Conservation (phyloP, 805 yeast genomes). For the Metschnikowia peoriensis region DNA sequence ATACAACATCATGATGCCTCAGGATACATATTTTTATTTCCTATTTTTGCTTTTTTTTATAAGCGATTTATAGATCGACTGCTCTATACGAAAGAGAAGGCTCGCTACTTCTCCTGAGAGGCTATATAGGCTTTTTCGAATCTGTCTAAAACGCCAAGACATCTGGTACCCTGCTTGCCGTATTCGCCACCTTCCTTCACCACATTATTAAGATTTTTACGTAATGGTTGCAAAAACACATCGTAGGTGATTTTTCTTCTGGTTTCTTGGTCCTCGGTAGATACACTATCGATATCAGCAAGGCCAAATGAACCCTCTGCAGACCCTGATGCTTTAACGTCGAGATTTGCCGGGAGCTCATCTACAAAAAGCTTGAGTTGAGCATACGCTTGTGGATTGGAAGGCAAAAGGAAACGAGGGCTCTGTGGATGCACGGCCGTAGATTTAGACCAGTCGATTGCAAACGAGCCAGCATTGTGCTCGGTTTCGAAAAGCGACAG, state of each 20-base stretch:
- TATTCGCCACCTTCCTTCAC: conserved; percentile 72
- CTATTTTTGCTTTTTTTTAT: background rate
- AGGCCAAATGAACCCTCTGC: conserved; percentile 27
- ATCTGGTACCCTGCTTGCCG: conserved; percentile 48
- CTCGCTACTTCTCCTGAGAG: background rate
- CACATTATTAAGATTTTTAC: conserved; percentile 47
- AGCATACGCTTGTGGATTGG: conserved; percentile 60
- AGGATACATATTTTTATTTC: no score
- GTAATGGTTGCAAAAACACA: conserved; percentile 48
- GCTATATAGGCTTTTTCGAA: conserved; percentile 10
- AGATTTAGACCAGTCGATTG: conserved; percentile 17
- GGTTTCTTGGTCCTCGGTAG: conserved; percentile 61
- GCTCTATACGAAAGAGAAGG: background rate
- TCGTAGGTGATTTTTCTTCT: conserved; percentile 54
- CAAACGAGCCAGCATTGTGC: conserved; percentile 15
- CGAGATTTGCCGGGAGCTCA: conserved; percentile 24
- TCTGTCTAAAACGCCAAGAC: conserved; percentile 18
- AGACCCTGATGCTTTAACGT: conserved; percentile 11
- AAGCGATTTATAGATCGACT: no score
- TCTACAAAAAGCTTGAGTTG: conserved; percentile 58
- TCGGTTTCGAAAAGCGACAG: conserved; percentile 38
- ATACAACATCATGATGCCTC: no score
- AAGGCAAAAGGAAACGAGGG: conserved; percentile 47
- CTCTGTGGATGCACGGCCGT: conserved; percentile 47
- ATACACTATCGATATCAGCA: conserved; percentile 42